phyloP scores from a whole-genome alignment of 148 eudicot species.

The Arbutus unedo region DNA sequence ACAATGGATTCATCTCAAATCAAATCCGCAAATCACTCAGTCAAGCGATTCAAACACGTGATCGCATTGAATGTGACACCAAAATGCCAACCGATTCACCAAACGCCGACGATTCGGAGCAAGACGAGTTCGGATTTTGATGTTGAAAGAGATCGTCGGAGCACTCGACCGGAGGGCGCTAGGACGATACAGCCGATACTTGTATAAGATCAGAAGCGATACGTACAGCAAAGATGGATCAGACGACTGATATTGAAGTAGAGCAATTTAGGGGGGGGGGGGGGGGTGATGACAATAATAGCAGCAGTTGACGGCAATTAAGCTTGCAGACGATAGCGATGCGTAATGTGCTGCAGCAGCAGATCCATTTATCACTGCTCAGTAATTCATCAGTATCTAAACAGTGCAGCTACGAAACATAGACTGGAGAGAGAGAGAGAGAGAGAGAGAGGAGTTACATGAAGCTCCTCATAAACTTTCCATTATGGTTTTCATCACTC shows the following conservation, averaged over 20 bases:
- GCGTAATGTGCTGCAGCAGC: background rate
- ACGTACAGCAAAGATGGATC: conserved; percentile 5
- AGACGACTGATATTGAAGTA: background rate
- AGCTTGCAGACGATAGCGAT: conserved; percentile 11
- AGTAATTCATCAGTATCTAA: conserved; percentile 11
- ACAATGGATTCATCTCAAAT: conserved; percentile 70
- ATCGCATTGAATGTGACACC: background rate
- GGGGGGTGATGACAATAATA: conserved; percentile 6
- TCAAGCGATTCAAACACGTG: background rate
- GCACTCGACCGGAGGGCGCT: conserved; percentile 23
- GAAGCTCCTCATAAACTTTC: background rate
- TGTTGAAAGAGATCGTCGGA: background rate
- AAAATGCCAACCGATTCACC: conserved; percentile 9
- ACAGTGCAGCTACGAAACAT: background rate
- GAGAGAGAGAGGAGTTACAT: background rate
- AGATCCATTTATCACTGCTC: conserved; percentile 27
- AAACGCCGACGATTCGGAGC: background rate
- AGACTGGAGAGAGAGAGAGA: background rate
- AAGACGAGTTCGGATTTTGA: background rate
- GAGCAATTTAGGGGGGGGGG: conserved; percentile 10
- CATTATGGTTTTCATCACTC: background rate
- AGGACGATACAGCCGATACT: conserved; percentile 15
- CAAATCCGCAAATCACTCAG: conserved; percentile 1
- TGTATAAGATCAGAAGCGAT: conserved; percentile 10
- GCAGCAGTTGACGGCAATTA: conserved; percentile 13